Conservation (phyloP, 2,329 filamentous ascomycete species). For the Fusarium sp. region DNA sequence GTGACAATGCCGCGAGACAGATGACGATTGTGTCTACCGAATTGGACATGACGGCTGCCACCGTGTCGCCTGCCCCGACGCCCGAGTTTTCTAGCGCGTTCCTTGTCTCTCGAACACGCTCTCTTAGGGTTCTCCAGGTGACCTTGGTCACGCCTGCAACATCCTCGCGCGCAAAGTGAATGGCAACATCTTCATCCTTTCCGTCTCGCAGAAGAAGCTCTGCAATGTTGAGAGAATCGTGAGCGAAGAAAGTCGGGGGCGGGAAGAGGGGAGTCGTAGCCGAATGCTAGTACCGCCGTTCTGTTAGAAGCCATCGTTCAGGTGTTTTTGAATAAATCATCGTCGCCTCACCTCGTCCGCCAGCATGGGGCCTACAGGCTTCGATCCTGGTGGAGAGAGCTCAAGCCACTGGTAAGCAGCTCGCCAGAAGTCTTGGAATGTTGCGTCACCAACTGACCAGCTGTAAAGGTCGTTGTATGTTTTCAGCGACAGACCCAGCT, state of each 20-base stretch:
- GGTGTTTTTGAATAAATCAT: too few relatives aligned
- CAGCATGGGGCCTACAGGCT: too few relatives aligned
- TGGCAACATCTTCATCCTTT: neutral
- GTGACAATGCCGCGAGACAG: neutral
- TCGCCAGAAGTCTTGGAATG: slow-evolving; percentile 12
- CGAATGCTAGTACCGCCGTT: too few relatives aligned
- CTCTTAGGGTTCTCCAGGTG: neutral
- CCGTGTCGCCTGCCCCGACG: neutral
- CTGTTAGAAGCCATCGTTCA: too few relatives aligned
- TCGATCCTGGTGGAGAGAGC: neutral
- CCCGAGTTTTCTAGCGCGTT: slow-evolving; percentile 1
- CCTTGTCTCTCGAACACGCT: neutral
- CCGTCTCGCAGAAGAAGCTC: slow-evolving; percentile 8
- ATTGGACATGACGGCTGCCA: slow-evolving; percentile 19
- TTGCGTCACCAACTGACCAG: slow-evolving; percentile 11
- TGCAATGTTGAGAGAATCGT: slow-evolving; percentile 8
- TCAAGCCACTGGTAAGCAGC: slow-evolving; percentile 17
- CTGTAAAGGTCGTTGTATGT: slow-evolving; percentile 13
- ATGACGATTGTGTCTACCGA: slow-evolving; percentile 17
- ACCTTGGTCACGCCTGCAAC: neutral
- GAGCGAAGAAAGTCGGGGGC: slow-evolving; percentile 8
- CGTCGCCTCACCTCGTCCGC: too few relatives aligned
- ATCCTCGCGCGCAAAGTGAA: slow-evolving; percentile 8
- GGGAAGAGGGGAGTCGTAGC: neutral
- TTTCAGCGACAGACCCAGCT: neutral